Evolutionary conservation across 139 green algal species (phyloP), one percentile per base, ranked within the genome.

Genomic region (Volvox africanus): DNA sequence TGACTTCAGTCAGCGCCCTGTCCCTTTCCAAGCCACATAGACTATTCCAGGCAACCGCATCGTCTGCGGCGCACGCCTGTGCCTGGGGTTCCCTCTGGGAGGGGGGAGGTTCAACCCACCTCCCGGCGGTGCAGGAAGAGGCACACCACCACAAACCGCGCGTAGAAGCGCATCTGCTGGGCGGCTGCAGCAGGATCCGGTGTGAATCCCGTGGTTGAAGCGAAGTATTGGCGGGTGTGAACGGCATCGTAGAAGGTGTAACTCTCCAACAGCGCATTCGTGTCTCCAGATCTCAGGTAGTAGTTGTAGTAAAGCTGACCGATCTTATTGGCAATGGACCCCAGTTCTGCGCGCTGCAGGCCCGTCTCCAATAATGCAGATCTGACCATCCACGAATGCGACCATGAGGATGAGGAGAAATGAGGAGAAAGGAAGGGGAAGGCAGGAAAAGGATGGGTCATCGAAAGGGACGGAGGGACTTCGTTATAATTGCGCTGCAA

Each of bases 191-290:
- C 91, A 61, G 93, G 87, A 50, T 81, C 62, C 11, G 77, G 61
- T 1, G 28, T 33, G 67, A n/a, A 44, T 22, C 76, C 75, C 14
- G 86, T 67, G 6, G 61, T 12, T 3, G 90, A 82, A 0, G 78
- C 62, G 61, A 88, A 89, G 65, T 91, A 93, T 17, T 87, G 76
- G 32, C 84, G 79, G 9, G 36, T 92, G 68, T 80, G 89, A 18
- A 90, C 28, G n/a, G 94, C 95, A 73, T 97, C 95, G 88, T 97
- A 97, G 82, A 97, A 97, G 50, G 94, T 88, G 80, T 96, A 96
- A 17, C 90, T 82, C 92, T 97, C 96, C 24, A 94, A 81, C 44
- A 97, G 90, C 75, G 93, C 95, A 26, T 83, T 67, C 21, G 92
- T 92, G 69, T 96, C 94, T 14, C 89, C 89, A 21, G 93, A 95